Base-by-base conservation (phyloP, 2,329 filamentous ascomycete species). In the Pestalotiopsis sp. region DNA sequence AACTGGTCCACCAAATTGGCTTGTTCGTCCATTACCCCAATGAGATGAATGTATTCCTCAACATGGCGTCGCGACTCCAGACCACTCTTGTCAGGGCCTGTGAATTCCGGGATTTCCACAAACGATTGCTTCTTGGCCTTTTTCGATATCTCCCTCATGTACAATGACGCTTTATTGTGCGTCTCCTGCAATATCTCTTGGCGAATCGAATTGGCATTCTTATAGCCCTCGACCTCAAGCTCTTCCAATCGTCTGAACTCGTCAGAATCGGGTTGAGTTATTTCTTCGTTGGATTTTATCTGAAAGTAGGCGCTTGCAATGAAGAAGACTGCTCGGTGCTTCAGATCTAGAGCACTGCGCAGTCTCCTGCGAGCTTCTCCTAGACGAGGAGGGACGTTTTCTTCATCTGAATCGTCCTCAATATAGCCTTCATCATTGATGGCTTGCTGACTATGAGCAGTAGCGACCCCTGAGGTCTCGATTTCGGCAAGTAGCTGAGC, bases 311-410 rank as follows among this genome's bases (percentile, higher is more conserved):
- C 92, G 73, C 94, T 97, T 14, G 91, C 94, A 31, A 91, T 91
- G 76, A 97, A 97, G 81, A 98, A 98, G 0, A 89, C 85, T 38
- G 92, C 93, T 72, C 91, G 90, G 77, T 98, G 95, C 70, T 95
- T 87, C 58, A 97, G 80, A 76, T 97, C 94, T 20, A 97, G 83
- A 2, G 93, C 90, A 23, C 85, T 86, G 11, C 94, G 90, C 25
- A 98, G 83, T 58, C 90, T 87, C 66, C 90, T 88, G 41, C 90
- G 89, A 64, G 87, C 85, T 49, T 89, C 85, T 63, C 86, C 83
- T 27, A 93, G 73, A 20, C 86, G 86, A 52, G 65, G 58, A 3
- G 69, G 25, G 12, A 65, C 82, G 2, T 78, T 77, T 57, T 81
- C 78, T 66, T 83, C 76, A 11, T 75, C 73, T 2, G 75, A 78